These are phyloP conservation scores for Chaetomidium leptoderma DNA, from an alignment of 495 filamentous ascomycete species.

Conservation along the genomic window DNA sequence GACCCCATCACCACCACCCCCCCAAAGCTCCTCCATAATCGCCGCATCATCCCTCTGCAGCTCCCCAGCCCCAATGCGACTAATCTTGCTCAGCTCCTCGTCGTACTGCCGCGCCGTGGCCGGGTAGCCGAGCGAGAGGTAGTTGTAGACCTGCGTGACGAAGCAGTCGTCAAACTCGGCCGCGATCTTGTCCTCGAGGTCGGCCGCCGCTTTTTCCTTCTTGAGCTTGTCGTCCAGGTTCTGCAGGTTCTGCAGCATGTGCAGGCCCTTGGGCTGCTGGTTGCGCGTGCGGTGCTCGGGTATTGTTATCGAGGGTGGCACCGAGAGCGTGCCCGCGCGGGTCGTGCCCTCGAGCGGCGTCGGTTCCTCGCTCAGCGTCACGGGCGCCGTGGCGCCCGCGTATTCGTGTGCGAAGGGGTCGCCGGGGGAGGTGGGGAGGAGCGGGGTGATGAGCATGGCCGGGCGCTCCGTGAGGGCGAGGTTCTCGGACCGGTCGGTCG, in stretches of 20 bases:
- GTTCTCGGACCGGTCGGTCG: constrained; percentile 35
- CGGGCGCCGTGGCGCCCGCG: constrained; percentile 20
- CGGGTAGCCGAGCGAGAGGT: constrained; percentile 86
- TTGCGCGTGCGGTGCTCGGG: constrained; percentile 32
- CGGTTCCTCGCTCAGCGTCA: constrained; percentile 28
- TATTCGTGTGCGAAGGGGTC: constrained; percentile 43
- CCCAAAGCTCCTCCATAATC: constrained; percentile 60
- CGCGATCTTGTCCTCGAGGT: constrained; percentile 51
- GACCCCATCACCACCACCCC: constrained; percentile 28
- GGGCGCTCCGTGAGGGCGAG: constrained; percentile 37
- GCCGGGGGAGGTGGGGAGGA: constrained; percentile 20
- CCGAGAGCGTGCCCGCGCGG: constrained; percentile 10
- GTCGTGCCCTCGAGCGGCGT: constrained; percentile 8
- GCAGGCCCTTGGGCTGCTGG: constrained; percentile 37
- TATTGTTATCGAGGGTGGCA: neutral
- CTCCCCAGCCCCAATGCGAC: constrained; percentile 57
- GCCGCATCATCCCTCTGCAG: constrained; percentile 67
- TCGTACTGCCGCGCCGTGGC: constrained; percentile 77
- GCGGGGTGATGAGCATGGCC: constrained; percentile 39
- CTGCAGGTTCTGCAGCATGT: constrained; percentile 46
- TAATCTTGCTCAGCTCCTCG: constrained; percentile 74
- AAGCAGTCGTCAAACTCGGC: constrained; percentile 76
- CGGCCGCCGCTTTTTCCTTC: constrained; percentile 47
- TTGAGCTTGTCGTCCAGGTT: constrained; percentile 46
- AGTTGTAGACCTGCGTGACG: constrained; percentile 93